A percentile compares a stretch with the other conserved stretches of the same genome.
Conservation (phyloP, 2,329 filamentous ascomycete species). For the Aspergillus fumigatus region DNA sequence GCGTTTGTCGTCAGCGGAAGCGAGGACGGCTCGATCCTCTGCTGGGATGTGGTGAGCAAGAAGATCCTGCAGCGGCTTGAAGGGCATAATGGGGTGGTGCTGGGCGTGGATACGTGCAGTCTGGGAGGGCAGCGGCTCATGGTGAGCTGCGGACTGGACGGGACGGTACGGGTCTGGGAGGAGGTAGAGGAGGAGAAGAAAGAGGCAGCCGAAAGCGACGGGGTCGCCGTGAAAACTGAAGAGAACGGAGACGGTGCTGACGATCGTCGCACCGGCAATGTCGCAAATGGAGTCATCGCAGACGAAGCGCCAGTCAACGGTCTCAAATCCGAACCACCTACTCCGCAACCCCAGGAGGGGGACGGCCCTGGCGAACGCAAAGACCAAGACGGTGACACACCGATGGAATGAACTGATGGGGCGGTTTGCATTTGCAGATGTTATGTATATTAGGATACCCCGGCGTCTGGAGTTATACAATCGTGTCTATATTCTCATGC, state of each 20-base stretch:
- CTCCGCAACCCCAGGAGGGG: not conserved
- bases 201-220: not conserved
- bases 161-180: constrained; percentile 59
- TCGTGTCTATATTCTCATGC: not conserved
- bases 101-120: constrained; percentile 57
- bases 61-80: constrained; percentile 66
- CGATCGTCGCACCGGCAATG: not conserved
- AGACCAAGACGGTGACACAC: not conserved
- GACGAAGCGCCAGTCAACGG: not conserved
- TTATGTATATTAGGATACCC: not conserved
- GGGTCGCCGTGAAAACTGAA: not conserved
- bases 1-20: constrained; percentile 77
- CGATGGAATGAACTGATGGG: not conserved
- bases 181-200: constrained; percentile 26
- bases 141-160: constrained; percentile 60
- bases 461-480: not conserved
- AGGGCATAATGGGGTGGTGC: constrained; percentile 54
- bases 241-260: not conserved
- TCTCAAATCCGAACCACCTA: not conserved
- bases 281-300: not conserved
- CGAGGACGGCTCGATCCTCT: constrained; percentile 77
- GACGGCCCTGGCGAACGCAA: not conserved
- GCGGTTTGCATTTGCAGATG: not conserved
- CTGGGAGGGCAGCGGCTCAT: constrained; percentile 46
- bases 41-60: constrained; percentile 90